Percentiles rank a stretch among this genome's conserved stretches.
phyloP scores from a whole-genome alignment of 2,329 filamentous ascomycete species.

The Talaromyces sp. region DNA sequence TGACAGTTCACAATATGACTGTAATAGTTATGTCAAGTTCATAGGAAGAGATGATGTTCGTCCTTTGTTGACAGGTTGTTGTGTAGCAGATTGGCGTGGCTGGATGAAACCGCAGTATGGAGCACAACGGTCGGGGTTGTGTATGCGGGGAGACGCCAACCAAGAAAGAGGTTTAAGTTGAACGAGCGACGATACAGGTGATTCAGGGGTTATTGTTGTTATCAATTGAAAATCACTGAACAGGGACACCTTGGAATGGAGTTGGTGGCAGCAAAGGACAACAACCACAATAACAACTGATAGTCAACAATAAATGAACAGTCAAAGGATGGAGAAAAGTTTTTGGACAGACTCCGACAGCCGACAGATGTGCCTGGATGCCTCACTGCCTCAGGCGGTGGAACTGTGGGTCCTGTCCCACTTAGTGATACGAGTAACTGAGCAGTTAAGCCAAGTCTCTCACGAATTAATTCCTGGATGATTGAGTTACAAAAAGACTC shows the following conservation, averaged over 20 bases:
- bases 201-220: background rate
- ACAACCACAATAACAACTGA: too few species aligned
- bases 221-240: too few species aligned
- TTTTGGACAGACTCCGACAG: background rate
- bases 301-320: too few species aligned
- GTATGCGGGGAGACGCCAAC: background rate
- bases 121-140: background rate
- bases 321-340: background rate
- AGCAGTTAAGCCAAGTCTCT: too few species aligned
- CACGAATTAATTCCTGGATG: too few species aligned
- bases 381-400: slow-evolving; percentile 3
- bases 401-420: background rate
- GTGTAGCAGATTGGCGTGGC: background rate
- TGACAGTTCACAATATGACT: background rate
- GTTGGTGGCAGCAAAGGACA: background rate
- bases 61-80: background rate
- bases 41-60: background rate
- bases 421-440: too few species aligned
- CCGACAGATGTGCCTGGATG: too few species aligned
- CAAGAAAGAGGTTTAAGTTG: background rate
- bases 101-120: slow-evolving; percentile 1
- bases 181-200: background rate
- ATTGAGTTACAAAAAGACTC: too few species aligned
- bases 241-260: background rate
- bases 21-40: background rate